Evolutionary conservation across 2,329 filamentous ascomycete genomes (phyloP).

Genomic region (Colletotrichum lentis): DNA sequence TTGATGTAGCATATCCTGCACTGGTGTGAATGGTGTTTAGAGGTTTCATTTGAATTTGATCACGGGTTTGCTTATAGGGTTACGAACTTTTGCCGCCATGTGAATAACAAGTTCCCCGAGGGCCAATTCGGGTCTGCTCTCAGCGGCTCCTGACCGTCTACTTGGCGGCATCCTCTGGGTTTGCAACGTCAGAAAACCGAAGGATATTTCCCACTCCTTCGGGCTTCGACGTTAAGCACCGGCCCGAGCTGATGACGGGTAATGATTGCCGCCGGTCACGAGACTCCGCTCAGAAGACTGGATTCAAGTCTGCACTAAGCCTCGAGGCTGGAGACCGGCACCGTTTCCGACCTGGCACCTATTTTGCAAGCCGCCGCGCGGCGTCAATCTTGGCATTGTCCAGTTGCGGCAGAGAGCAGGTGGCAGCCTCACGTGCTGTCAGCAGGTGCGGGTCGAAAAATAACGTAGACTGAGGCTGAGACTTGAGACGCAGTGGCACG

Average conservation of each 20-base stretch:
- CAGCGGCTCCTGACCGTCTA: not conserved
- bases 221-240: not conserved
- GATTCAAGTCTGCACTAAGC: slow-evolving; percentile 20
- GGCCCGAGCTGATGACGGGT: slow-evolving; percentile 20
- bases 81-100: not conserved
- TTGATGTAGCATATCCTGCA: slow-evolving; percentile 40
- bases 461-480: slow-evolving; percentile 19
- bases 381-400: slow-evolving; percentile 19
- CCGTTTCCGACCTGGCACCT: slow-evolving; percentile 21
- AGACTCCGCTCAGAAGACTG: slow-evolving; percentile 30
- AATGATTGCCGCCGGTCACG: slow-evolving; percentile 22
- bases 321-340: slow-evolving; percentile 15
- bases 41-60: slow-evolving; percentile 36
- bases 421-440: not conserved
- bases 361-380: slow-evolving; percentile 8
- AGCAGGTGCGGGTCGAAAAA: slow-evolving; percentile 2
- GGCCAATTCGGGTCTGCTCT: not conserved
- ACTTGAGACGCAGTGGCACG: slow-evolving; percentile 30
- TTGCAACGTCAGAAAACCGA: not conserved
- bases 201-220: not conserved
- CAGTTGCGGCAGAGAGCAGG: not conserved
- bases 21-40: slow-evolving; percentile 38
- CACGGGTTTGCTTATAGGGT: slow-evolving; percentile 20
- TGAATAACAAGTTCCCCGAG: not conserved
- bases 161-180: not conserved